These are phyloP conservation scores for Epichloe hybrida DNA, from an alignment of 2,329 filamentous ascomycete genomes.

Conservation along the genomic window DNA sequence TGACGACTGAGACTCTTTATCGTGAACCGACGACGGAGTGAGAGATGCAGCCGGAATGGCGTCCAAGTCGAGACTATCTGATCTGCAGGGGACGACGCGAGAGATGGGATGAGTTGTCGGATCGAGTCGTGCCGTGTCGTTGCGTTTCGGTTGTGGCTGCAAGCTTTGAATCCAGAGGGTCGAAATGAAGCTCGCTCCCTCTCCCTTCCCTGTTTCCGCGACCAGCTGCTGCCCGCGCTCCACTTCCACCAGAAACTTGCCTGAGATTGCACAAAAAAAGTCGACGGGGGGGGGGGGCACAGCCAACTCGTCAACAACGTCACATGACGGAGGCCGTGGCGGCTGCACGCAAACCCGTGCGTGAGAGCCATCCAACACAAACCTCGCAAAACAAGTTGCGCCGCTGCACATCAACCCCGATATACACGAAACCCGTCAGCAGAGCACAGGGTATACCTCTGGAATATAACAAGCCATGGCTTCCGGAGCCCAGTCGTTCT, in stretches of 20 bases:
- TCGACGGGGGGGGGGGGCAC: neutral
- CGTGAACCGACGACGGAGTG: neutral
- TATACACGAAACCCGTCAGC: neutral
- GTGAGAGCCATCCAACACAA: slow-evolving; percentile 4
- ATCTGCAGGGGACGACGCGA: neutral
- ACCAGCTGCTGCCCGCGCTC: neutral
- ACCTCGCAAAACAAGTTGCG: neutral
- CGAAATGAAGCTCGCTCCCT: neutral
- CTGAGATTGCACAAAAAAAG: neutral
- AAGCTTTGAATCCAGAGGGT: neutral
- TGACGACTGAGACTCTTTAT: slow-evolving; percentile 11
- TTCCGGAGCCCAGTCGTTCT: slow-evolving; percentile 47
- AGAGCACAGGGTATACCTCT: neutral
- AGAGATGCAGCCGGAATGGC: neutral
- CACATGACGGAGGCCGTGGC: slow-evolving; percentile 20
- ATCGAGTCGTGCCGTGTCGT: neutral
- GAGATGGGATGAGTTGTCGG: neutral
- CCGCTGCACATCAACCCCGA: neutral
- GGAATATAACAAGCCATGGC: slow-evolving; percentile 24
- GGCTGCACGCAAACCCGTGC: no score
- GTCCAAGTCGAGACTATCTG: neutral
- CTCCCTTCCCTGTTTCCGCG: no score
- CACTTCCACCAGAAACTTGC: no score
- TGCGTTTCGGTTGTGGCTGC: neutral
- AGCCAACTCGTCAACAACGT: slow-evolving; percentile 16